Percentiles rank a stretch among this genome's conserved stretches.
Conservation (phyloP, 1,139 yeast genomes). For the Candida sp. region DNA sequence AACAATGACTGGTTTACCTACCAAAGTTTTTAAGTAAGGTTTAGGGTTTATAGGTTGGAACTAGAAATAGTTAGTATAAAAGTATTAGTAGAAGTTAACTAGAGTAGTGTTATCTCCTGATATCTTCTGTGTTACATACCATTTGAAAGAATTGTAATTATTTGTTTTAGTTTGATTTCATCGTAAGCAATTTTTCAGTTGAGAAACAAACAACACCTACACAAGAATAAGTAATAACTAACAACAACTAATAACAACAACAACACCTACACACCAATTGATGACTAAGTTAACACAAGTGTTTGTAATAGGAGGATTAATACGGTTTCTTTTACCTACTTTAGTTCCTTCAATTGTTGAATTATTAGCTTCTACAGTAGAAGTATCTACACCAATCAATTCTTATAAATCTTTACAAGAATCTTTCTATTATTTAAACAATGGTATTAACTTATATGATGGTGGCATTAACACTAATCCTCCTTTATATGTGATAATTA, state of each 20-base stretch:
- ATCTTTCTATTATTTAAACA: conserved; percentile 68
- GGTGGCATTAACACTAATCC: conserved; percentile 90
- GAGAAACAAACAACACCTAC: background rate
- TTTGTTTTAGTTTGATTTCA: background rate
- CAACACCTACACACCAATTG: too few species aligned
- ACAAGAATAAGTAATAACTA: too few species aligned
- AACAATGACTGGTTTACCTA: conserved; percentile 72
- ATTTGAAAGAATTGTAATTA: background rate
- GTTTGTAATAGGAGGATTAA: conserved; percentile 25
- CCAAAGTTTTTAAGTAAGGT: conserved; percentile 77
- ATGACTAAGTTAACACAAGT: conserved; percentile 23
- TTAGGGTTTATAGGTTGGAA: conserved; percentile 85
- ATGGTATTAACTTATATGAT: conserved; percentile 64
- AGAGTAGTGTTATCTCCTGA: too few species aligned
- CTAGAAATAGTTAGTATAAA: conserved; percentile 23
- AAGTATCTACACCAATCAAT: conserved; percentile 76
- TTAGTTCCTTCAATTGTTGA: conserved; percentile 28
- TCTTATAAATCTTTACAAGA: conserved; percentile 70
- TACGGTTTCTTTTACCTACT: conserved; percentile 31
- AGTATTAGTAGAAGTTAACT: too few species aligned
- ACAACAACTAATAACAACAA: too few species aligned
- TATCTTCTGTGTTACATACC: too few species aligned
- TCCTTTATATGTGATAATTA: conserved; percentile 59
- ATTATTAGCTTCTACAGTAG: conserved; percentile 43
- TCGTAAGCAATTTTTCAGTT: background rate